phyloP scores from a whole-genome alignment of 2,329 filamentous ascomycete genomes.

The Exserohilum rostratum region DNA sequence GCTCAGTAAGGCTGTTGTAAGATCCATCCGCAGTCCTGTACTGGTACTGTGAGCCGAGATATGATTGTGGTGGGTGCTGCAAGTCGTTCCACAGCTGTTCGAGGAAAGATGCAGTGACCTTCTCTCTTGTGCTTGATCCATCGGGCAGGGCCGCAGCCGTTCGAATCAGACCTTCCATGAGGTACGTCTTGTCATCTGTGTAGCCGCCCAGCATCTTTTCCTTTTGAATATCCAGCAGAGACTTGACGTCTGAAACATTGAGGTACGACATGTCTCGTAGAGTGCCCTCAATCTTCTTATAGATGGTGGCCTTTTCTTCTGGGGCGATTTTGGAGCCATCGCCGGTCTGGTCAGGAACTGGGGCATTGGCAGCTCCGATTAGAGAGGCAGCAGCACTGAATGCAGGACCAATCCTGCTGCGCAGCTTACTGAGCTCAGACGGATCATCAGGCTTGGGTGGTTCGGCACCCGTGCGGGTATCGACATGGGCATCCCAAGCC shows the following conservation, averaged over 20 bases:
- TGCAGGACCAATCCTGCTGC: slow-evolving; percentile 34
- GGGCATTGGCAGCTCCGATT: slow-evolving; percentile 35
- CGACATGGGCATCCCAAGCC: slow-evolving; percentile 37
- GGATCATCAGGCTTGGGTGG: slow-evolving; percentile 39
- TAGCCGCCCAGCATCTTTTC: slow-evolving; percentile 56
- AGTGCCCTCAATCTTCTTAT: slow-evolving; percentile 43
- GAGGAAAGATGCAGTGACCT: slow-evolving; percentile 53
- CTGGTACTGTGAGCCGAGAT: slow-evolving; percentile 53
- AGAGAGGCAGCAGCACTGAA: slow-evolving; percentile 39
- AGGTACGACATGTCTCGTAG: slow-evolving; percentile 44
- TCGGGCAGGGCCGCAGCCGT: slow-evolving; percentile 53
- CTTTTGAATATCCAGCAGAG: slow-evolving; percentile 45
- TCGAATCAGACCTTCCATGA: slow-evolving; percentile 65
- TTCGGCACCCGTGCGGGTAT: slow-evolving; percentile 37
- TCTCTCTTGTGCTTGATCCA: slow-evolving; percentile 46
- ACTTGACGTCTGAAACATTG: slow-evolving; percentile 44
- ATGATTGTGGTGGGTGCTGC: slow-evolving; percentile 55
- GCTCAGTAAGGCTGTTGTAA: slow-evolving; percentile 64
- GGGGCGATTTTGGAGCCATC: slow-evolving; percentile 51
- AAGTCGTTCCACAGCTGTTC: slow-evolving; percentile 56
- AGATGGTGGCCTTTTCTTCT: slow-evolving; percentile 38
- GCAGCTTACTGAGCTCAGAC: slow-evolving; percentile 42
- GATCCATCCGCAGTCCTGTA: slow-evolving; percentile 59
- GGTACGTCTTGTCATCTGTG: slow-evolving; percentile 66
- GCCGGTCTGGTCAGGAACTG: slow-evolving; percentile 49